A percentile compares a stretch with the other conserved stretches of the same genome.
phyloP scores from a whole-genome alignment of 345 rosid genomes.

The Syzygium aromaticum region DNA sequence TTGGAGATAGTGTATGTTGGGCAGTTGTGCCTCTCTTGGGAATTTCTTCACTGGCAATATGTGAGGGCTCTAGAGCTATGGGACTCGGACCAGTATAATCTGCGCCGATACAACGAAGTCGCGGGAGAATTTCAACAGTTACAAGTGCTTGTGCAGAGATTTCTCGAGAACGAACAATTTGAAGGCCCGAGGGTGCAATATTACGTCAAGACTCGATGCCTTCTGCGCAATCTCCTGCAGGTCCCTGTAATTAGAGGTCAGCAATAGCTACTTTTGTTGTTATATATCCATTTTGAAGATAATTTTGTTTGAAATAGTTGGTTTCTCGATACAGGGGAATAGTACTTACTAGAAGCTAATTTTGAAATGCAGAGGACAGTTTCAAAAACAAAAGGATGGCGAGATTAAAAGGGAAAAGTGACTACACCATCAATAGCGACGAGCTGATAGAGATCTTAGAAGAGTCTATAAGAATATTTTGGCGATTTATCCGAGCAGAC shows the following conservation, averaged over 20 bases:
- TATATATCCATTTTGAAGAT: not conserved
- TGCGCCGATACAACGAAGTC: conserved; percentile 62
- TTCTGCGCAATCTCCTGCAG: conserved; percentile 75
- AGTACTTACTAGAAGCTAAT: not conserved
- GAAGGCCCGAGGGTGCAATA: conserved; percentile 76
- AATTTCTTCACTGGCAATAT: conserved; percentile 93
- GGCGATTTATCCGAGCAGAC: conserved; percentile 79
- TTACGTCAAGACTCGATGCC: conserved; percentile 62
- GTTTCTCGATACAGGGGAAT: not conserved
- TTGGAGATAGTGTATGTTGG: conserved; percentile 88
- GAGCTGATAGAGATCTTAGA: conserved; percentile 76
- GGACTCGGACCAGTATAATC: conserved; percentile 55
- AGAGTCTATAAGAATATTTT: conserved; percentile 81
- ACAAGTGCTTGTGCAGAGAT: conserved; percentile 81
- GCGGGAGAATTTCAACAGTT: conserved; percentile 90
- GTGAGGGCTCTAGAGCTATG: conserved; percentile 63
- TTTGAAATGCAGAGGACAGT: conserved; percentile 52
- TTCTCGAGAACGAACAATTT: conserved; percentile 74
- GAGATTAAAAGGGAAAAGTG: conserved; percentile 31
- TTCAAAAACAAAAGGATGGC: conserved; percentile 36
- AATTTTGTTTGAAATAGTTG: not conserved
- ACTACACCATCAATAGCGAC: conserved; percentile 39
- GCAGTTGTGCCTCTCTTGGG: conserved; percentile 97
- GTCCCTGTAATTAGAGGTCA: conserved; percentile 86
- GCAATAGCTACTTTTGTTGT: not conserved